These are phyloP conservation scores for Vigna mungo DNA, from an alignment of 306 rosid genomes.

Conservation along the genomic window DNA sequence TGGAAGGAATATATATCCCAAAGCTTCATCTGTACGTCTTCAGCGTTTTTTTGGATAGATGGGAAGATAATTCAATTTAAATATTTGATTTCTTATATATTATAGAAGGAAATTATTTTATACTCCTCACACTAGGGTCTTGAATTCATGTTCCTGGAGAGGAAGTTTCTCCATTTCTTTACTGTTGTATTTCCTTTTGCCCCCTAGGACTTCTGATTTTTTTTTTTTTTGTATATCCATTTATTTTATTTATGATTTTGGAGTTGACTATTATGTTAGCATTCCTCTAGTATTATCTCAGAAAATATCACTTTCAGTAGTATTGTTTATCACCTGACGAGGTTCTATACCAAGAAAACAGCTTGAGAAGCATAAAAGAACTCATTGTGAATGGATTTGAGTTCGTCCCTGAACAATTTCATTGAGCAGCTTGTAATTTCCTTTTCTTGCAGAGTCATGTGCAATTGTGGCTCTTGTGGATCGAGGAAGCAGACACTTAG, in stretches of 20 bases:
- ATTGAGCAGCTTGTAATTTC: slow-evolving; percentile 45
- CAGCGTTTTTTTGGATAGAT: slow-evolving; percentile 30
- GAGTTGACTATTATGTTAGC: background rate
- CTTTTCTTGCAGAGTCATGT: slow-evolving; percentile 68
- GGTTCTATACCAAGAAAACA: slow-evolving; percentile 3
- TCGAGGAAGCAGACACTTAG: slow-evolving; percentile 80
- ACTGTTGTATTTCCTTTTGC: slow-evolving; percentile 9
- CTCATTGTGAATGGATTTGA: slow-evolving; percentile 15
- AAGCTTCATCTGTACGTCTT: slow-evolving; percentile 86
- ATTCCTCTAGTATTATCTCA: slow-evolving; percentile 19
- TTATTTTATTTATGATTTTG: slow-evolving; percentile 14
- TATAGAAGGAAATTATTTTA: slow-evolving; percentile 1
- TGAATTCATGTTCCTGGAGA: slow-evolving; percentile 33
- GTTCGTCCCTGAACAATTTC: slow-evolving; percentile 28
- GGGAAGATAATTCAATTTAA: slow-evolving; percentile 17
- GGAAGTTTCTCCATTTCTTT: slow-evolving; percentile 12
- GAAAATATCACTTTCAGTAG: slow-evolving; percentile 10
- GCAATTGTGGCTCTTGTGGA: slow-evolving; percentile 83
- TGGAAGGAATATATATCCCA: slow-evolving; percentile 87
- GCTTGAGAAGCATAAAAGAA: slow-evolving; percentile 5
- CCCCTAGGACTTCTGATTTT: background rate
- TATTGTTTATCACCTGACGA: slow-evolving; percentile 29
- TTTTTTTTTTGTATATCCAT: background rate
- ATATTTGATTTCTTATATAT: slow-evolving; percentile 19
- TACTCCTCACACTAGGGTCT: background rate